Evolutionary conservation across 768 basidiomycete genomes (phyloP).

Genomic region (Termitomyces eurrhizus): DNA sequence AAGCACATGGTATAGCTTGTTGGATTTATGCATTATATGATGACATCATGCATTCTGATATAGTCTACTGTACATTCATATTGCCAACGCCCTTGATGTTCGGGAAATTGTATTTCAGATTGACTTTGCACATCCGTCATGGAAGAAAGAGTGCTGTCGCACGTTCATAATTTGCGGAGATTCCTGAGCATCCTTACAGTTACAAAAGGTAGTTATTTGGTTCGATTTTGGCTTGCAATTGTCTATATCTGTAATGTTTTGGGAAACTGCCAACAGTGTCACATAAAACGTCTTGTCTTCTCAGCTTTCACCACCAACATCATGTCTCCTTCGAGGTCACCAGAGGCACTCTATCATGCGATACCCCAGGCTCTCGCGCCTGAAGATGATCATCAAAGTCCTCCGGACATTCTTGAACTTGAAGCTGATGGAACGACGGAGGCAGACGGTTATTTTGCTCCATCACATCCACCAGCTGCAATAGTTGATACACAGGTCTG

Average conservation of each 20-base stretch:
- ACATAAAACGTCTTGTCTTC: neutral
- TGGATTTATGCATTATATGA: too few relatives aligned
- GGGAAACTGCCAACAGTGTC: neutral
- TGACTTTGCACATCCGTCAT: too few relatives aligned
- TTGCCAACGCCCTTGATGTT: too few relatives aligned
- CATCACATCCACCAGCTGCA: constrained; percentile 24
- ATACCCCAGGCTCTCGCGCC: constrained; percentile 36
- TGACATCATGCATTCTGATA: too few relatives aligned
- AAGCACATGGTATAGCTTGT: too few relatives aligned
- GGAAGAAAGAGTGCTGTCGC: too few relatives aligned
- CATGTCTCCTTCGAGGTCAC: constrained; percentile 29
- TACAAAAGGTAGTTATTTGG: too few relatives aligned
- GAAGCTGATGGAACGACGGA: constrained; percentile 26
- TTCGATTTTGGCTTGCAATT: too few relatives aligned
- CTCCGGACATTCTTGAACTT: constrained; percentile 22
- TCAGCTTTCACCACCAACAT: neutral
- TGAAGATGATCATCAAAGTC: constrained; percentile 21
- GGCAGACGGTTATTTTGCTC: constrained; percentile 15
- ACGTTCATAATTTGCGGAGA: too few relatives aligned
- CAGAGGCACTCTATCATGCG: constrained; percentile 39
- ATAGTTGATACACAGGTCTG: constrained; percentile 33
- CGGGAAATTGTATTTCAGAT: too few relatives aligned
- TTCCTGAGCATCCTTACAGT: too few relatives aligned
- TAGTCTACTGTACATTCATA: too few relatives aligned
- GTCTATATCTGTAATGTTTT: constrained; percentile 6